phyloP scores from a whole-genome alignment of 2,329 filamentous ascomycete genomes.

The Penicillium sp. region DNA sequence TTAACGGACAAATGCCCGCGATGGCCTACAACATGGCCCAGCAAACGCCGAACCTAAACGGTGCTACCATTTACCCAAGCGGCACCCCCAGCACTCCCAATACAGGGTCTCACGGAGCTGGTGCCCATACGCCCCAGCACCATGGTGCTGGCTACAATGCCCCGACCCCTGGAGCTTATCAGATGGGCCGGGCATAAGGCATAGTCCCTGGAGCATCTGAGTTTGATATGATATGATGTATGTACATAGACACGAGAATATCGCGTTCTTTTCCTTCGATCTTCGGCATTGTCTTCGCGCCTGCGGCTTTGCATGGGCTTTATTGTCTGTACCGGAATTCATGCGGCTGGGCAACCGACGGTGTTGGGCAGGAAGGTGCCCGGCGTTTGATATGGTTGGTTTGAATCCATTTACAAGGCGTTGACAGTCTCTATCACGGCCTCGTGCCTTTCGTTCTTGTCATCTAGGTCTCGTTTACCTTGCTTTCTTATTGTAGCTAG shows the following conservation, averaged over 20 bases:
- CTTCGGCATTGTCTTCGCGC: conserved; percentile 26
- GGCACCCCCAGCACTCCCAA: conserved; percentile 68
- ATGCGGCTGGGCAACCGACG: conserved; percentile 27
- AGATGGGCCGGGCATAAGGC: conserved; percentile 33
- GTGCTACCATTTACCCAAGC: conserved; percentile 50
- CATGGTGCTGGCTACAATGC: conserved; percentile 56
- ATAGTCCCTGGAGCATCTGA: conserved; percentile 3
- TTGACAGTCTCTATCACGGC: conserved; percentile 12
- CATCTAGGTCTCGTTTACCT: conserved; percentile 10
- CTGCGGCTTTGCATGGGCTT: conserved; percentile 28
- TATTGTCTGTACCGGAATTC: conserved; percentile 19
- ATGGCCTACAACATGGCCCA: conserved; percentile 47
- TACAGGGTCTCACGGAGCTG: conserved; percentile 53
- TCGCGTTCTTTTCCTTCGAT: conserved; percentile 26
- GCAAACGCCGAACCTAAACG: conserved; percentile 56
- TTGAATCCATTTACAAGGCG: conserved; percentile 27
- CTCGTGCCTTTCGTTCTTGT: conserved; percentile 14
- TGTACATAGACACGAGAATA: conserved; percentile 38
- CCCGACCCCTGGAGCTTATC: conserved; percentile 79
- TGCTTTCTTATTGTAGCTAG: conserved; percentile 6
- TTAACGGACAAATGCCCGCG: conserved; percentile 69
- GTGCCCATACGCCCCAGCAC: conserved; percentile 49
- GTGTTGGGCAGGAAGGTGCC: conserved; percentile 32
- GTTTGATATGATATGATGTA: conserved; percentile 37
- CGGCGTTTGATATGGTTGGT: conserved; percentile 31